Evolutionary conservation across 2,329 filamentous ascomycete species (phyloP).

Genomic region (Zymoseptoria brevis): DNA sequence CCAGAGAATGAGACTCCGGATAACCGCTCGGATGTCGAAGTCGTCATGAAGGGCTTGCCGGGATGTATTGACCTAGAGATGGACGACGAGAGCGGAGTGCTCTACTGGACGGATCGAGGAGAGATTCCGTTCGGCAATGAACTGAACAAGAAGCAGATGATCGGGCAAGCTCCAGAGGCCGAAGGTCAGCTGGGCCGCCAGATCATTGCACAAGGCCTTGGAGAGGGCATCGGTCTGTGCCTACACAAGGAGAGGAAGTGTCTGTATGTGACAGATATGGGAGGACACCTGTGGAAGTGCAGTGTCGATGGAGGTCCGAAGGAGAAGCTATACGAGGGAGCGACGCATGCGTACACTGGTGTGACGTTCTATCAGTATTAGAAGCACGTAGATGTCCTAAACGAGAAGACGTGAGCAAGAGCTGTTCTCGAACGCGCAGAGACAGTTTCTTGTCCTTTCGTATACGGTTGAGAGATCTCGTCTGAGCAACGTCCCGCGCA

Average conservation of each 20-base stretch:
- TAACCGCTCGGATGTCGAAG: slow-evolving; percentile 36
- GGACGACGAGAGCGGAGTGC: slow-evolving; percentile 36
- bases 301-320: slow-evolving; percentile 7
- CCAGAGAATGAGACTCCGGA: slow-evolving; percentile 30
- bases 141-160: slow-evolving; percentile 36
- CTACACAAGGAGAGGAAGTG: slow-evolving; percentile 6
- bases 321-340: slow-evolving; percentile 11
- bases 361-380: slow-evolving; percentile 4
- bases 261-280: slow-evolving; percentile 13
- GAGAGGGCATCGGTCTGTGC: slow-evolving; percentile 17
- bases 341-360: slow-evolving; percentile 10
- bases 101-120: slow-evolving; percentile 57
- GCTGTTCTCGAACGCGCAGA: too few species aligned
- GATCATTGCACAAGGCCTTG: slow-evolving; percentile 17
- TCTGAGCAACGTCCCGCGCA: too few species aligned
- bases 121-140: slow-evolving; percentile 49
- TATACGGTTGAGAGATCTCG: too few species aligned
- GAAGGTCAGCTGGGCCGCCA: slow-evolving; percentile 15
- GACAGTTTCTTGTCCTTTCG: too few species aligned
- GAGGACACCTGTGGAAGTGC: slow-evolving; percentile 10
- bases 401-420: background rate
- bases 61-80: slow-evolving; percentile 53
- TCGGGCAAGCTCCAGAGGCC: slow-evolving; percentile 6
- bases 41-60: slow-evolving; percentile 40
- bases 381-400: background rate